A percentile compares a stretch with the other conserved stretches of the same genome.
Conservation (phyloP, 352 stramenopile species). For the Pythium utonaiense region DNA sequence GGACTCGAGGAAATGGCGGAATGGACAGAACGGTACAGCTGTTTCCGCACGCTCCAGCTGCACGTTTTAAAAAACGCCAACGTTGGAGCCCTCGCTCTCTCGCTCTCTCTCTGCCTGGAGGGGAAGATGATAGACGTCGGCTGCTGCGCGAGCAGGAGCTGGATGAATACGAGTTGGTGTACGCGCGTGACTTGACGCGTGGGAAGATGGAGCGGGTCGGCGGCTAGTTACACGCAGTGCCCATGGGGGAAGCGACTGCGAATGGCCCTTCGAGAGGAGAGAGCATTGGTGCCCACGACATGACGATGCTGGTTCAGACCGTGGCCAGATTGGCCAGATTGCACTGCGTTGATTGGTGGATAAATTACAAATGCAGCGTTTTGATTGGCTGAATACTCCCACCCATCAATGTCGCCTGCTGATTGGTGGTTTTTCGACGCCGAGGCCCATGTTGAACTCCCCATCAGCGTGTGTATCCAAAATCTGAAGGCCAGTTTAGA, state of each 20-base stretch:
- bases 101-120: no score
- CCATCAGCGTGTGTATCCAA: slow-evolving; percentile 3
- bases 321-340: neutral
- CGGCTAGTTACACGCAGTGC: neutral
- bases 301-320: neutral
- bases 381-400: neutral
- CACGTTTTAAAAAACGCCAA: no score
- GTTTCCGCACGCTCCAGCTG: neutral
- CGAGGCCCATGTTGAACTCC: neutral
- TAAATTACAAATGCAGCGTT: neutral
- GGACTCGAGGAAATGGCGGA: neutral
- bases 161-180: neutral
- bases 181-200: neutral
- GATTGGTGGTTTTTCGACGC: slow-evolving; percentile 8
- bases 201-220: neutral
- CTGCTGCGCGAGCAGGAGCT: neutral
- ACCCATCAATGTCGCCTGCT: neutral
- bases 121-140: no score
- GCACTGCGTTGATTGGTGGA: neutral
- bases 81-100: neutral
- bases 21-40: neutral
- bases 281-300: neutral
- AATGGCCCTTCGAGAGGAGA: neutral
- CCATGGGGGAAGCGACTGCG: neutral
- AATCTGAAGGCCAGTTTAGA: slow-evolving; percentile 17